Percentiles rank a stretch among this genome's conserved stretches.
Evolutionary conservation across 805 yeast species (phyloP).

Genomic region (Ogataea ganodermae): DNA sequence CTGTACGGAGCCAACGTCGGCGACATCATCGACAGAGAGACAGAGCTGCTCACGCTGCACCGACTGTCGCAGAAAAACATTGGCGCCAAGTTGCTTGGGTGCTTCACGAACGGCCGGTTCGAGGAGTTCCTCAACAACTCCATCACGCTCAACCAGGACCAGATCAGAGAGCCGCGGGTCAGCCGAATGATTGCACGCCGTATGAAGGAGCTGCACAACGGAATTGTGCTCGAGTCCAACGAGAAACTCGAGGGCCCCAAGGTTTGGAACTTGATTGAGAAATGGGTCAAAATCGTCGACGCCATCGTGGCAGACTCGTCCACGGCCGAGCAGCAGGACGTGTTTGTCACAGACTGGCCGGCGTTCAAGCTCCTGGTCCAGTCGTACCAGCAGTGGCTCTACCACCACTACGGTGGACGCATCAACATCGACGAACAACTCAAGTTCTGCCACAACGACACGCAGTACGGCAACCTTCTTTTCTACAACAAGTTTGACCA

Average conservation of each 20-base stretch:
- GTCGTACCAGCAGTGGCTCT: conserved; percentile 65
- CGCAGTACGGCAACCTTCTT: conserved; percentile 92
- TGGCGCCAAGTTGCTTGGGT: conserved; percentile 88
- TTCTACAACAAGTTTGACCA: conserved; percentile 43
- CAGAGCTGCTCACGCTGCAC: conserved; percentile 70
- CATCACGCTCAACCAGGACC: conserved; percentile 68
- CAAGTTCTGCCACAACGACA: conserved; percentile 92
- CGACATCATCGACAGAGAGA: conserved; percentile 80
- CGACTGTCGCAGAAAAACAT: conserved; percentile 76
- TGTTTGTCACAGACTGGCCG: conserved; percentile 49
- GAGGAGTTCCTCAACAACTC: conserved; percentile 91
- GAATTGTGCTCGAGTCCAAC: conserved; percentile 60
- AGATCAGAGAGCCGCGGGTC: conserved; percentile 73
- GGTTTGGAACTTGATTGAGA: conserved; percentile 66
- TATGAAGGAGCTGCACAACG: conserved; percentile 91
- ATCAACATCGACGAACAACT: conserved; percentile 47
- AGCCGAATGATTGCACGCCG: conserved; percentile 89
- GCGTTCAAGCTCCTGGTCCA: conserved; percentile 50
- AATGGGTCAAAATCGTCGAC: conserved; percentile 63
- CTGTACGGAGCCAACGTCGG: conserved; percentile 89
- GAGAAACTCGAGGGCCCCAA: conserved; percentile 66
- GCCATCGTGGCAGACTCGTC: conserved; percentile 43
- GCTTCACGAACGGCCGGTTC: conserved; percentile 88
- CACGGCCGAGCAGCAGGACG: conserved; percentile 37
- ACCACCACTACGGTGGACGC: conserved; percentile 44